Conservation (phyloP, 176 grass and related monocot genomes). For the Ananas comosus region DNA sequence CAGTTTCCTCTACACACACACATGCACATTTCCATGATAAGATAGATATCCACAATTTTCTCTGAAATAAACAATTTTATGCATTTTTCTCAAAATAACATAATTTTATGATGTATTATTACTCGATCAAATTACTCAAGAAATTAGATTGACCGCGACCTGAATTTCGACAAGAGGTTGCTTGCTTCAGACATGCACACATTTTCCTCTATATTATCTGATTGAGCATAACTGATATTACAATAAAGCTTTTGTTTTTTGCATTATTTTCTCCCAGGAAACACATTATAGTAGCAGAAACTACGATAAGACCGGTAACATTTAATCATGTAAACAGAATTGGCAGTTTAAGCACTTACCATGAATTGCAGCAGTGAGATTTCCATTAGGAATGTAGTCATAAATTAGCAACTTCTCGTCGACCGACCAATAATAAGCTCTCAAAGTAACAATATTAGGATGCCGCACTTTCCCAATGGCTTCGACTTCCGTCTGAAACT, state of each 20-base stretch:
- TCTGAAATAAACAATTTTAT: no score
- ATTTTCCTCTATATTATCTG: not conserved
- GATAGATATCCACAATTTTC: no score
- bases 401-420: conserved; percentile 96
- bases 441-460: conserved; percentile 76
- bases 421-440: conserved; percentile 95
- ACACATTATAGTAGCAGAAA: not conserved
- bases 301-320: not conserved
- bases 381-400: conserved; percentile 89
- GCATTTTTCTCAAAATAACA: no score
- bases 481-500: conserved; percentile 85
- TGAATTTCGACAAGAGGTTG: not conserved
- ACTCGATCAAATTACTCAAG: not conserved
- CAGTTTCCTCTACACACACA: no score
- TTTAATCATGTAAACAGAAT: not conserved
- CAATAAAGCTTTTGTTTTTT: not conserved
- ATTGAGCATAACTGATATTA: not conserved
- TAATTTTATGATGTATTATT: no score
- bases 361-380: conserved; percentile 73
- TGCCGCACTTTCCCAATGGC: conserved; percentile 83
- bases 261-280: not conserved
- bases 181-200: conserved; percentile 3
- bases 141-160: not conserved
- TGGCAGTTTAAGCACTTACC: conserved; percentile 28
- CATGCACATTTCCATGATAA: no score